Evolutionary conservation across 2,329 filamentous ascomycete species (phyloP).

Genomic region (Ascochyta pisi): DNA sequence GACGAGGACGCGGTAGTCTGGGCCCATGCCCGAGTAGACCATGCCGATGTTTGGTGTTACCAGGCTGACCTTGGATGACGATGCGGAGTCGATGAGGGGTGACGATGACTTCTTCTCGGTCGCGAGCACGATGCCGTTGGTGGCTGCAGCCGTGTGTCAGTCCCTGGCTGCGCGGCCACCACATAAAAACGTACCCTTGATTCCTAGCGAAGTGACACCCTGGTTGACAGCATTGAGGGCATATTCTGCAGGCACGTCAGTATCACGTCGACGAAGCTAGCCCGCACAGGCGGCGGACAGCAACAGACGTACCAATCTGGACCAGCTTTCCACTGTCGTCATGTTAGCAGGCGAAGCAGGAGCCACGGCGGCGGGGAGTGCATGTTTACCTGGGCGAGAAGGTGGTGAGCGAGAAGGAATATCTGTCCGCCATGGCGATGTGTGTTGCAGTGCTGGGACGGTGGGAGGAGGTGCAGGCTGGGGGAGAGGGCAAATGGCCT

Average conservation of each 20-base stretch:
- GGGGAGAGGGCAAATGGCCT: conserved; percentile 2
- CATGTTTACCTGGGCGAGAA: conserved; percentile 93
- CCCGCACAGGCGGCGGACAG: conserved; percentile 15
- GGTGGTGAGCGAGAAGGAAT: conserved; percentile 98
- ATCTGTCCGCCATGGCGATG: conserved; percentile 87
- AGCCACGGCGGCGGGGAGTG: conserved; percentile 21
- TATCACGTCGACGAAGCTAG: background rate
- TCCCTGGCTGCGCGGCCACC: background rate
- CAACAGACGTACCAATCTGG: conserved; percentile 77
- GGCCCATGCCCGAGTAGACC: conserved; percentile 99
- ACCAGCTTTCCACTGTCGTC: conserved; percentile 89
- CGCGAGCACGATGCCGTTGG: conserved; percentile 97
- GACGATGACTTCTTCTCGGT: conserved; percentile 99
- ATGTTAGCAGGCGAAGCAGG: conserved; percentile 55
- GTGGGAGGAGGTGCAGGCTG: conserved; percentile 1
- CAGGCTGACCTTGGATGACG: conserved; percentile 94
- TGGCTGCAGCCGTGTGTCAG: conserved; percentile 66
- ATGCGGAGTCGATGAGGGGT: conserved; percentile 92
- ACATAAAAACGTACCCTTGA: conserved; percentile 75
- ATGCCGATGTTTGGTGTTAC: conserved; percentile 99
- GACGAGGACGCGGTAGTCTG: conserved; percentile 95
- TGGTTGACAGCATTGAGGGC: conserved; percentile 99
- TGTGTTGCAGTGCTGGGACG: conserved; percentile 6
- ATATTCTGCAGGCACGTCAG: conserved; percentile 74
- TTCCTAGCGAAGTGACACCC: conserved; percentile 96